phyloP scores from a whole-genome alignment of 768 basidiomycete genomes.

The Asterophora parasitica region DNA sequence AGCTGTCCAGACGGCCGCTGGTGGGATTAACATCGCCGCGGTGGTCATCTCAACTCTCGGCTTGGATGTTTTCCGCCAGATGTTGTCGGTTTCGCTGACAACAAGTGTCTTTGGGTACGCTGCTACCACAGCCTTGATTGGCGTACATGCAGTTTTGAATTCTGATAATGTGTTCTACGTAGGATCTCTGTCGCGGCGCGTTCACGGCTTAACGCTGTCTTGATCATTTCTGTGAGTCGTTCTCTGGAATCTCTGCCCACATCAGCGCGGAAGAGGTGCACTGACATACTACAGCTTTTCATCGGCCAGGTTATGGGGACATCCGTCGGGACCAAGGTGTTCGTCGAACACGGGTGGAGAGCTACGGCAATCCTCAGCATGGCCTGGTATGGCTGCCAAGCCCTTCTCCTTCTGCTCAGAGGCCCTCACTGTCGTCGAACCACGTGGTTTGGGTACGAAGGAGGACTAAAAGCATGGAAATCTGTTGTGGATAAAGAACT shows the following conservation, averaged over 20 bases:
- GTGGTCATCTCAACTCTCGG: constrained; percentile 68
- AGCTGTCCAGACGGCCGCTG: constrained; percentile 63
- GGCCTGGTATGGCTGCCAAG: constrained; percentile 51
- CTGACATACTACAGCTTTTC: constrained; percentile 40
- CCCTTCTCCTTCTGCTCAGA: constrained; percentile 54
- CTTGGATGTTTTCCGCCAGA: constrained; percentile 71
- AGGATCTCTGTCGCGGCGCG: constrained; percentile 46
- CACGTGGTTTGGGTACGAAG: constrained; percentile 65
- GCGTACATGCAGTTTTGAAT: no score
- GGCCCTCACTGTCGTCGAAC: constrained; percentile 60
- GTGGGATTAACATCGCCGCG: constrained; percentile 63
- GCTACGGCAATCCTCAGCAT: constrained; percentile 57
- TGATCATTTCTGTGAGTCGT: constrained; percentile 54
- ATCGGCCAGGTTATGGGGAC: constrained; percentile 84
- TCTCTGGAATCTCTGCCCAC: not conserved
- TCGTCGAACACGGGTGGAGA: constrained; percentile 67
- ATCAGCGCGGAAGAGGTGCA: not conserved
- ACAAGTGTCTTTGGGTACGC: constrained; percentile 60
- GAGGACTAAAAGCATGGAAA: constrained; percentile 44
- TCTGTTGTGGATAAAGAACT: constrained; percentile 24
- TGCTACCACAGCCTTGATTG: no score
- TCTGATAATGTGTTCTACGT: no score
- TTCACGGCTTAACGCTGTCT: constrained; percentile 72
- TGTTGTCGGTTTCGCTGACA: constrained; percentile 62
- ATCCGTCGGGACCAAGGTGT: constrained; percentile 66